Base-by-base conservation (phyloP, 1,139 yeast species). In the Yamadazyma friedrichii region DNA sequence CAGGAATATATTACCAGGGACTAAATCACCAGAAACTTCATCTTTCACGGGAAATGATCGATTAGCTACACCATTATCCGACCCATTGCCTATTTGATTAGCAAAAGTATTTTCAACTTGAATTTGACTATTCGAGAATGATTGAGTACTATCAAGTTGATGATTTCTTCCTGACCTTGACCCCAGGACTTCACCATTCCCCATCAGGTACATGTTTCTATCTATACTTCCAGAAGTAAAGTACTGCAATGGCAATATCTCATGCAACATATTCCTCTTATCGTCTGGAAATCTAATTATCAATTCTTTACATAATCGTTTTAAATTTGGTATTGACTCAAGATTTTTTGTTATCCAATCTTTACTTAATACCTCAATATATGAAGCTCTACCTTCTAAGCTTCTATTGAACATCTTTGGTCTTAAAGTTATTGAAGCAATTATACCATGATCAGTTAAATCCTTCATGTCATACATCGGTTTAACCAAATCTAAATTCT, bases 1-100 rank as follows among this genome's bases (percentile, higher is more conserved):
- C 2, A 45, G 44, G 32, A 36, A 52, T 13, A 42, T 36, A 25
- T 52, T 49, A 24, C 49, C 57, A 1, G 59, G 59, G 9, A 54
- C 46, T 6, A 49, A 17, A 6, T 37, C 47, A n/a, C 41, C 40
- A 6, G 11, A 17, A 6, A 42, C 24, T 22, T 35, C 35, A 20
- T 39, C 38, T 31, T 33, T 31, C 4, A 35, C 17, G 11, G n/a
- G n/a, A 5, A 6, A n/a, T n/a, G 9, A 6, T 11, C 13, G 9
- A 27, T 27, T 27, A 27, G 8, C 30, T 6, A 11, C 8, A 26
- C 28, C 28, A 26, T 26, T 6, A 10, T 26, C 28, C 5, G 5
- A 5, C 8, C 8, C 24, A 20, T 20, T 20, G 24, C 24, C 24
- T 20, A 20, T 6, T 27, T 27, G 30, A 11, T 10, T 11, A 9